Evolutionary conservation across 192 early-diverging fungal genomes (phyloP), one percentile per base, ranked within the genome.

Genomic region (Endogone sp.): DNA sequence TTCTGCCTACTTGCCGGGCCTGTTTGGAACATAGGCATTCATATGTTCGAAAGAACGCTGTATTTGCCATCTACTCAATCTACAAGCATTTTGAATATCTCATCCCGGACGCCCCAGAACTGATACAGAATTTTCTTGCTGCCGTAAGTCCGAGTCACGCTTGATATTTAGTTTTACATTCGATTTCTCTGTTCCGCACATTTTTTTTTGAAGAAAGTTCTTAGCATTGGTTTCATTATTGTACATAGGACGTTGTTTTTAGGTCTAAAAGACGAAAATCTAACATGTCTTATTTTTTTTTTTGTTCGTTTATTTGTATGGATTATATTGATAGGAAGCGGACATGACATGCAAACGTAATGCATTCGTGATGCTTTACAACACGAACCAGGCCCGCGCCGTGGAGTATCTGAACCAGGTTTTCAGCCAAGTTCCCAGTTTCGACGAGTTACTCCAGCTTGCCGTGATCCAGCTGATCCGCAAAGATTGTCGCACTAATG

Each of bases 31-130:
- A 98, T 79, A 88, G 94, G 62, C 94, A 98, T 74, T 85, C 94
- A n/a, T 99, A 98, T 75, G 98, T 99, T 66, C 87, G 96, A 72
- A 97, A 97, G 79, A 99, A 99, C 74, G 98, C 98, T 30, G 91
- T 99, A 20, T 85, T 95, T 29, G 96, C 96, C 29, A 91, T 99
- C 44, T 90, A 89, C 63, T 81, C 92, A 20, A 93, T 98, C 64
- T 96, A 88, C 81, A 94, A 93, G 66, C 84, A 87, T 76, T 90
- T 93, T 80, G 92, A 97, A 67, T 89, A 91, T 67, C 86, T 99
- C 56, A 92, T 98, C 63, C 98, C 98, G 23, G 98, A 99, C 73
- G 95, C 92, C 21, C 91, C 94, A 4, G 95, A 97, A 77, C 81
- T 96, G 62, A 90, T 99, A 68, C 76, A 90, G 60, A 82, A 76